Evolutionary conservation across 2,329 filamentous ascomycete species (phyloP).

Genomic region (Leptodontidium sp.): DNA sequence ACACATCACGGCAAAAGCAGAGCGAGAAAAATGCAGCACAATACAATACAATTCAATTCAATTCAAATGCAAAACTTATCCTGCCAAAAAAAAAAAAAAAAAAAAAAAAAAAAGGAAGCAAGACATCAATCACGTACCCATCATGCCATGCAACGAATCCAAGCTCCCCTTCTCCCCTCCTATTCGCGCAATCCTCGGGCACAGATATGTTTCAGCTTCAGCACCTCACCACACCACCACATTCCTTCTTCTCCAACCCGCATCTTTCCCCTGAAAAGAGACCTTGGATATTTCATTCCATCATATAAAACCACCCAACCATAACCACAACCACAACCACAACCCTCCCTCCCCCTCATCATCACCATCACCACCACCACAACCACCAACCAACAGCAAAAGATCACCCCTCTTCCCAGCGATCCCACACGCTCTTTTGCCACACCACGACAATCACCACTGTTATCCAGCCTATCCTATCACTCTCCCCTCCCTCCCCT

Average conservation of each 20-base stretch:
- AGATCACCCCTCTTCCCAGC: too few relatives aligned
- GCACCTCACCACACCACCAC: not conserved
- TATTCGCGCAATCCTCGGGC: constrained; percentile 9
- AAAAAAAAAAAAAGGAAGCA: not conserved
- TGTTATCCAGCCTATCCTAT: constrained; percentile 18
- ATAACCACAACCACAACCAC: constrained; percentile 5
- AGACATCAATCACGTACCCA: not conserved
- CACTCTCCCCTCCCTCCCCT: not conserved
- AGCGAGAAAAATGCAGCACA: not conserved
- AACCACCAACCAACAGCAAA: not conserved
- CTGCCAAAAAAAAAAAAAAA: not conserved
- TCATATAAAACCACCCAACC: not conserved
- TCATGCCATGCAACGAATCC: not conserved
- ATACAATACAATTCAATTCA: not conserved
- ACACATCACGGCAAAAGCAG: too few relatives aligned
- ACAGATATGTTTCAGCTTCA: constrained; percentile 22
- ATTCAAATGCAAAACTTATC: not conserved
- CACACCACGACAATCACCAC: too few relatives aligned
- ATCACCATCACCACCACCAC: not conserved
- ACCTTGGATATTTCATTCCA: too few relatives aligned
- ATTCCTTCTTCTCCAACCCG: constrained; percentile 9
- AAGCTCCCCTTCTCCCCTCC: not conserved
- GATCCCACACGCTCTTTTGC: too few relatives aligned
- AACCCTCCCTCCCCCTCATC: not conserved
- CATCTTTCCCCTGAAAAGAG: constrained; percentile 17